These are phyloP conservation scores for Angomonas deanei DNA, from an alignment of 208 protist genomes.

Conservation along the genomic window DNA sequence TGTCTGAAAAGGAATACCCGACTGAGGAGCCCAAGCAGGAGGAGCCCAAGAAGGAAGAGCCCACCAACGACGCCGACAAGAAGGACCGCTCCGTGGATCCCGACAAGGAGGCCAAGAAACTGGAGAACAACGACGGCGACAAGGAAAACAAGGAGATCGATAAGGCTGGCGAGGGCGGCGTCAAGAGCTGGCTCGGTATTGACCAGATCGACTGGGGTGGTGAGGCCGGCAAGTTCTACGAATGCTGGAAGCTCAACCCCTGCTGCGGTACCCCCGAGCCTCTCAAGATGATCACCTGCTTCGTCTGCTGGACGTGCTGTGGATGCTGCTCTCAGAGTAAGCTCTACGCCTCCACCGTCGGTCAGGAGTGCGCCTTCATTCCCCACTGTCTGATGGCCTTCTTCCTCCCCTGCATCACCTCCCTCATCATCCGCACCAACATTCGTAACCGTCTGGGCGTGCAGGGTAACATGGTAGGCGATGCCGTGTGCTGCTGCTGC, in stretches of 20 bases:
- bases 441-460: slow-evolving; percentile 41
- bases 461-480: slow-evolving; percentile 48
- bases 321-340: slow-evolving; percentile 39
- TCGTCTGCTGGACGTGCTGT: slow-evolving; percentile 39
- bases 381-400: slow-evolving; percentile 43
- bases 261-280: slow-evolving; percentile 53
- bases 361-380: slow-evolving; percentile 43
- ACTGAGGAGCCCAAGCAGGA: too few species aligned
- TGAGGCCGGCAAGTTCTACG: slow-evolving; percentile 48
- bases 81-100: too few species aligned
- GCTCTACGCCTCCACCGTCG: slow-evolving; percentile 44
- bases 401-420: slow-evolving; percentile 26
- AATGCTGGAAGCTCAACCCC: slow-evolving; percentile 51
- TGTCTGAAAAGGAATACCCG: too few species aligned
- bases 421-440: slow-evolving; percentile 46
- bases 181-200: slow-evolving; percentile 13
- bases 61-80: too few species aligned
- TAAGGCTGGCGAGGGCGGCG: slow-evolving; percentile 5
- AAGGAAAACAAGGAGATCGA: slow-evolving; percentile 13
- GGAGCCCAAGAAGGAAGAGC: too few species aligned
- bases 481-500: slow-evolving; percentile 50
- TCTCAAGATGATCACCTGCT: slow-evolving; percentile 27
- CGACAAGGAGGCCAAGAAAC: too few species aligned
- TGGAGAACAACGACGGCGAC: too few species aligned
- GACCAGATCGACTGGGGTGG: slow-evolving; percentile 55